phyloP scores from a whole-genome alignment of 352 stramenopile species.

The Phytophthora melonis region DNA sequence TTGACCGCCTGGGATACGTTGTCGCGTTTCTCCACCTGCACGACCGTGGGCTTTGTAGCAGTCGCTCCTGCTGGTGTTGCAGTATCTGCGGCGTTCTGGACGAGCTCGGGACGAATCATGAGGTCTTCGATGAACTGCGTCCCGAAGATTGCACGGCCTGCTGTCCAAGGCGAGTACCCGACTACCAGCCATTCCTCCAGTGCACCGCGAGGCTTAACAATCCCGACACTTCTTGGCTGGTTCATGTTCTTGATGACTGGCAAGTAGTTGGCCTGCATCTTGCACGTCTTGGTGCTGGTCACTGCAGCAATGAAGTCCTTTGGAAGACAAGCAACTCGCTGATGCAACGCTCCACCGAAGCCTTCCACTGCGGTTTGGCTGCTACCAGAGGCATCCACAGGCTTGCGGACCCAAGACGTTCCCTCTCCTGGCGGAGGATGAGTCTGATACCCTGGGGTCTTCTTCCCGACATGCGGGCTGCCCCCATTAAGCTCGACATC shows the following conservation, averaged over 20 bases:
- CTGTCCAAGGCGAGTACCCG: slow-evolving; percentile 94
- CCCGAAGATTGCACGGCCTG: slow-evolving; percentile 66
- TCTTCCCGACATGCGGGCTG: slow-evolving; percentile 49
- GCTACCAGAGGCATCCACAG: slow-evolving; percentile 55
- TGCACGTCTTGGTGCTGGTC: slow-evolving; percentile 77
- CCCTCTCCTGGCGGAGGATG: slow-evolving; percentile 69
- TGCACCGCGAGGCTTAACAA: slow-evolving; percentile 85
- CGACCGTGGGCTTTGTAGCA: slow-evolving; percentile 10
- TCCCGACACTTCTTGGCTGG: slow-evolving; percentile 83
- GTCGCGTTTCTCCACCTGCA: slow-evolving; percentile 62
- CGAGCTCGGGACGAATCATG: slow-evolving; percentile 63
- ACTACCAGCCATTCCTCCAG: slow-evolving; percentile 91
- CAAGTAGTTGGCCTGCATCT: slow-evolving; percentile 84
- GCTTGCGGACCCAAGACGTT: slow-evolving; percentile 59
- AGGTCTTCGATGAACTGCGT: slow-evolving; percentile 75
- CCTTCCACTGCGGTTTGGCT: slow-evolving; percentile 78
- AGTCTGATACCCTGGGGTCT: slow-evolving; percentile 66
- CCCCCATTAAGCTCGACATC: slow-evolving; percentile 50
- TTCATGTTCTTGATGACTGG: slow-evolving; percentile 86
- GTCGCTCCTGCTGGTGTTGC: slow-evolving; percentile 2
- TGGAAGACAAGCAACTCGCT: slow-evolving; percentile 71
- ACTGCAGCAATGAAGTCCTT: slow-evolving; percentile 75
- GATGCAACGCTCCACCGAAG: slow-evolving; percentile 64
- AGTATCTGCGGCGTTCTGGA: slow-evolving; percentile 28
- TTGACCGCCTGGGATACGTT: slow-evolving; percentile 86